These are phyloP conservation scores for Exophiala spinifera DNA, from an alignment of 2,329 filamentous ascomycete species.

Conservation along the genomic window DNA sequence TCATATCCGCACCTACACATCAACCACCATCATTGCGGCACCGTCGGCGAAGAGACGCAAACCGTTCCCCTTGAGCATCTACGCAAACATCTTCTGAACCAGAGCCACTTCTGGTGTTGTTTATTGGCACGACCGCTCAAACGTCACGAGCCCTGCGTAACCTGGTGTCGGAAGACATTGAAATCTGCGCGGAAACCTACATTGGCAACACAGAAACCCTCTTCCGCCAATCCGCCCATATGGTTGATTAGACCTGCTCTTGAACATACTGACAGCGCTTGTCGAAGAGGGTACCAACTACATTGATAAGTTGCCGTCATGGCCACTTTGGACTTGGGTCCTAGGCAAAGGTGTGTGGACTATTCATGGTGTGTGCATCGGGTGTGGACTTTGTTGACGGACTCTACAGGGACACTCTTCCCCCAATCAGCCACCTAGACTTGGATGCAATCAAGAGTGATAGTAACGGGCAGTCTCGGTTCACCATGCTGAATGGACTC, in stretches of 20 bases:
- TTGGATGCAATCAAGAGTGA: conserved; percentile 37
- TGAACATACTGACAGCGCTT: conserved; percentile 5
- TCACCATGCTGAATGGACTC: conserved; percentile 33
- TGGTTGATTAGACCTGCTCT: conserved; percentile 17
- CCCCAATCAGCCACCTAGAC: conserved; percentile 43
- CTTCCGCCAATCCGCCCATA: conserved; percentile 19
- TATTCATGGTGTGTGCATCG: neutral
- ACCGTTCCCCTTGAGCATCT: neutral
- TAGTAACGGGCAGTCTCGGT: conserved; percentile 36
- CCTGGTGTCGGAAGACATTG: conserved; percentile 14
- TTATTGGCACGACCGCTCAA: conserved; percentile 10
- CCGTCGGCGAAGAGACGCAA: neutral
- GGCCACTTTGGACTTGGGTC: conserved; percentile 23
- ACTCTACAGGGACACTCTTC: conserved; percentile 40
- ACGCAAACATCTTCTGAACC: conserved; percentile 2
- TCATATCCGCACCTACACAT: neutral
- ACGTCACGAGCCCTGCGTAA: conserved; percentile 15
- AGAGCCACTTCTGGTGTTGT: neutral
- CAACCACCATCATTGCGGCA: neutral
- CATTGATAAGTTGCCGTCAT: conserved; percentile 11
- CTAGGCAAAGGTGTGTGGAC: conserved; percentile 24
- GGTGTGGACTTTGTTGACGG: conserved; percentile 9
- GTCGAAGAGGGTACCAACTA: neutral
- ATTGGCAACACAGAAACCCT: conserved; percentile 10
- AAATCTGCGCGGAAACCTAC: conserved; percentile 20